Conservation (phyloP, 345 rosid genomes). For the Rhodamnia rubescens region DNA sequence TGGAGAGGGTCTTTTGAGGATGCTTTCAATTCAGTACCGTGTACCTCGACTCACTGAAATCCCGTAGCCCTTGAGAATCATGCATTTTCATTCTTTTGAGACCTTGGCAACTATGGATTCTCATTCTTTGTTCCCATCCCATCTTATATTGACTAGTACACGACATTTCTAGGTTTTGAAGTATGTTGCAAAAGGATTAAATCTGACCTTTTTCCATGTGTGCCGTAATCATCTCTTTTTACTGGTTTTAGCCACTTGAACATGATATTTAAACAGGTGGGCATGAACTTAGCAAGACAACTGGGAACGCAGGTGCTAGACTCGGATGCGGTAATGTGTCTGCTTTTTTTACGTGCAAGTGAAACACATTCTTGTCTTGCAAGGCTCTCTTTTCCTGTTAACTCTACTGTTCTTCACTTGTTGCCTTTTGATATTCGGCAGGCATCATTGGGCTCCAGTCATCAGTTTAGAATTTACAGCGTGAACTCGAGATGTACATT, state of each 20-base stretch:
- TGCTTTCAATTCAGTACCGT: background rate
- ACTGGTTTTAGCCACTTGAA: background rate
- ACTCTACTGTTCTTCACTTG: background rate
- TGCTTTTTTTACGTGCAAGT: background rate
- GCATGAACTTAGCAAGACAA: constrained; percentile 81
- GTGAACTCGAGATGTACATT: background rate
- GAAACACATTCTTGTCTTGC: background rate
- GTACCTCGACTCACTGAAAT: background rate
- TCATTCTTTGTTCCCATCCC: background rate
- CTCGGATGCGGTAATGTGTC: constrained; percentile 67
- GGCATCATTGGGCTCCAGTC: constrained; percentile 86
- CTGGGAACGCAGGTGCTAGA: constrained; percentile 93
- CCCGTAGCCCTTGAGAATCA: background rate
- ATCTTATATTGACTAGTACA: background rate
- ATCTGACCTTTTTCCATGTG: background rate
- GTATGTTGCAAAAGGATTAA: background rate
- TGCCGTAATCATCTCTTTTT: background rate
- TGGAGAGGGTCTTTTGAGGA: background rate
- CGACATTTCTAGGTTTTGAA: background rate
- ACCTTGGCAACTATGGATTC: background rate
- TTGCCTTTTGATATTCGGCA: constrained; percentile 10
- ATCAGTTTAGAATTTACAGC: constrained; percentile 21
- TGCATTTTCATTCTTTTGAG: background rate
- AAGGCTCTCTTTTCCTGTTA: background rate
- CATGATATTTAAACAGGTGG: constrained; percentile 37